Conservation (phyloP, 1,284 basidiomycete genomes). For the Trichosporon sp. region DNA sequence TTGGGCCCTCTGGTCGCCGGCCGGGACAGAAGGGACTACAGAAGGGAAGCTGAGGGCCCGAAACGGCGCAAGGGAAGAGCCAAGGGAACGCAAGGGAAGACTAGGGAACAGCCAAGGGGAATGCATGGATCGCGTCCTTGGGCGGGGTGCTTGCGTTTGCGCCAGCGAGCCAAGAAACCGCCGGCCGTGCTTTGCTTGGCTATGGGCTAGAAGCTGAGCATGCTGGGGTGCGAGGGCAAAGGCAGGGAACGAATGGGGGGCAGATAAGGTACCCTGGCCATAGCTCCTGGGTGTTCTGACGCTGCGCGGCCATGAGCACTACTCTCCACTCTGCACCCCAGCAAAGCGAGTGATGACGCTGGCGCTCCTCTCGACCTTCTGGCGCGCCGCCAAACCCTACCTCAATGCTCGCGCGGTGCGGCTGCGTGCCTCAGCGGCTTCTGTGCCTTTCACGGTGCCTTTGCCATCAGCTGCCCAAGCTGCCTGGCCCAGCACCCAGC, state of each 20-base stretch:
- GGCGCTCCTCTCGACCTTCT: neutral
- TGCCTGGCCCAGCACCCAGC: neutral
- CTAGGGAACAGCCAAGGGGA: slow-evolving; percentile 3
- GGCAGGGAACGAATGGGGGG: neutral
- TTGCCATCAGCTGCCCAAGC: neutral
- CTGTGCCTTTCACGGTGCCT: slow-evolving; percentile 3
- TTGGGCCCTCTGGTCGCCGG: neutral
- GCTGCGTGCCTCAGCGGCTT: slow-evolving; percentile 6
- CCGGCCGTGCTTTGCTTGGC: slow-evolving; percentile 2
- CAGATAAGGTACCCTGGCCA: neutral
- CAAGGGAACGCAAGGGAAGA: slow-evolving; percentile 9
- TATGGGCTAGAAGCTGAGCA: neutral
- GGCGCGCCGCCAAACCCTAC: neutral
- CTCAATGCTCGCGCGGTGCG: neutral
- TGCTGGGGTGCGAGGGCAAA: neutral
- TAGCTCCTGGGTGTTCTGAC: neutral
- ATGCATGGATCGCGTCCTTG: slow-evolving; percentile 19
- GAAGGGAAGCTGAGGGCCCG: neutral
- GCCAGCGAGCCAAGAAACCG: too few species aligned
- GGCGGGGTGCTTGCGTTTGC: neutral
- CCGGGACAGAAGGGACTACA: neutral
- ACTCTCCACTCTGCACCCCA: neutral
- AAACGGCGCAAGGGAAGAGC: neutral
- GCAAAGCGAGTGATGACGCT: slow-evolving; percentile 6
- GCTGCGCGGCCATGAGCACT: neutral